Evolutionary conservation across 805 yeast species (phyloP).

Genomic region (Cyberlindnera bimundalis): DNA sequence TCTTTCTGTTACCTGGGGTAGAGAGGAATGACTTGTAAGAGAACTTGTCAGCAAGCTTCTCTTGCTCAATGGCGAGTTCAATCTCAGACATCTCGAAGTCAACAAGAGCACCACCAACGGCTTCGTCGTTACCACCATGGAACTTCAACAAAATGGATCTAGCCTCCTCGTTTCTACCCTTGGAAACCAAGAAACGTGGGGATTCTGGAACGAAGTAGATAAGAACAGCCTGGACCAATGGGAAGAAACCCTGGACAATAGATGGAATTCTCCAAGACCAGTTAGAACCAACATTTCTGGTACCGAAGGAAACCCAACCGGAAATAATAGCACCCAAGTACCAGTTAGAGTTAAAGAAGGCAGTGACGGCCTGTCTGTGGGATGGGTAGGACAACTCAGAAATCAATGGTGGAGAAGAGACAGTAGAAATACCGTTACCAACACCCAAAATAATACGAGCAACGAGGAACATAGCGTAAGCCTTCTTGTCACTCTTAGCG

Average conservation of each 20-base stretch:
- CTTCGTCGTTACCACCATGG: constrained; percentile 37
- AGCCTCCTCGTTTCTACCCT: constrained; percentile 44
- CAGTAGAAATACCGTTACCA: constrained; percentile 42
- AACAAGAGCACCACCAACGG: constrained; percentile 28
- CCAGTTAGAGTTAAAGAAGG: constrained; percentile 51
- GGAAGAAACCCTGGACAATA: constrained; percentile 46
- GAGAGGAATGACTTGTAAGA: constrained; percentile 38
- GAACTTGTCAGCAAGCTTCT: constrained; percentile 33
- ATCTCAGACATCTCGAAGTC: constrained; percentile 42
- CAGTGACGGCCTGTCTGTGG: constrained; percentile 38
- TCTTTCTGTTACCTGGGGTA: constrained; percentile 39
- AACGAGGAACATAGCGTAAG: constrained; percentile 20
- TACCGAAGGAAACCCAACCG: constrained; percentile 49
- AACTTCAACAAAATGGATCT: constrained; percentile 35
- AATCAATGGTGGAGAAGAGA: constrained; percentile 47
- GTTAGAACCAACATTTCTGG: constrained; percentile 28
- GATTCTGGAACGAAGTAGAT: constrained; percentile 46
- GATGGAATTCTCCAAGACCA: constrained; percentile 57
- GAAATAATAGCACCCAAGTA: constrained; percentile 52
- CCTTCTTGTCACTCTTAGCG: constrained; percentile 18
- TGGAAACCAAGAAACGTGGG: constrained; percentile 43
- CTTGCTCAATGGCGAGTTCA: constrained; percentile 39
- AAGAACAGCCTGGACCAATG: constrained; percentile 37
- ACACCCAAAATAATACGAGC: constrained; percentile 46
- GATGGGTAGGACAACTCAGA: constrained; percentile 51